These are phyloP conservation scores for Fraxinus angustifolia DNA, from an alignment of 305 asterid species.

Conservation along the genomic window DNA sequence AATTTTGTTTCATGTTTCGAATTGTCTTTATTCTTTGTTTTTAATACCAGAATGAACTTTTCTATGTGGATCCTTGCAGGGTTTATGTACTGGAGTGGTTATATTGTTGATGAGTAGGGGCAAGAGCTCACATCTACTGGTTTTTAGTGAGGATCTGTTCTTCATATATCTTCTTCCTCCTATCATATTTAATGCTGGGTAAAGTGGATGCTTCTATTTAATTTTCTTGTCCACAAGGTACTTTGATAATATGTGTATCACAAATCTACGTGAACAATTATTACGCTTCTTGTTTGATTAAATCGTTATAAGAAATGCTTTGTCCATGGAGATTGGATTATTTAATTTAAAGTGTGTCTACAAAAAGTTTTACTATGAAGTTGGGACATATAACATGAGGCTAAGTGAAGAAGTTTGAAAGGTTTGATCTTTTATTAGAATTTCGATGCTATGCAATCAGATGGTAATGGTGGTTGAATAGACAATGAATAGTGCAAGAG, in stretches of 20 bases:
- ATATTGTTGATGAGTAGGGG: slow-evolving; percentile 30
- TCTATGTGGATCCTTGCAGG: slow-evolving; percentile 14
- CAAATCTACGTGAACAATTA: neutral
- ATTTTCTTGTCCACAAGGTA: neutral
- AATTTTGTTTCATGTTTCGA: neutral
- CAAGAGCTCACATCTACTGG: slow-evolving; percentile 30
- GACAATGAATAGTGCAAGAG: neutral
- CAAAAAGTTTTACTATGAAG: neutral
- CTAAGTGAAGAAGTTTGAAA: neutral
- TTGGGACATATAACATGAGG: neutral
- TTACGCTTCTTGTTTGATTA: neutral
- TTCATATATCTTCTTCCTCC: slow-evolving; percentile 40
- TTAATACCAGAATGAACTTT: neutral
- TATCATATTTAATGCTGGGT: slow-evolving; percentile 39
- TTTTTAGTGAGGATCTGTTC: slow-evolving; percentile 36
- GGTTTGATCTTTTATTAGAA: neutral
- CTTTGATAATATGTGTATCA: neutral
- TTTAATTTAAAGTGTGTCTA: neutral
- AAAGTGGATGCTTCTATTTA: neutral
- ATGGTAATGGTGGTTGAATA: neutral
- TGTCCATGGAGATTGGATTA: neutral
- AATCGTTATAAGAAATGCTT: neutral
- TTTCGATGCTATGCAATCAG: neutral
- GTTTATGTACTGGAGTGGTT: slow-evolving; percentile 28
- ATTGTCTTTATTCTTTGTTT: neutral